These are phyloP conservation scores for Iodosphaeria phyllophila DNA, from an alignment of 2,329 filamentous ascomycete species.

Conservation along the genomic window DNA sequence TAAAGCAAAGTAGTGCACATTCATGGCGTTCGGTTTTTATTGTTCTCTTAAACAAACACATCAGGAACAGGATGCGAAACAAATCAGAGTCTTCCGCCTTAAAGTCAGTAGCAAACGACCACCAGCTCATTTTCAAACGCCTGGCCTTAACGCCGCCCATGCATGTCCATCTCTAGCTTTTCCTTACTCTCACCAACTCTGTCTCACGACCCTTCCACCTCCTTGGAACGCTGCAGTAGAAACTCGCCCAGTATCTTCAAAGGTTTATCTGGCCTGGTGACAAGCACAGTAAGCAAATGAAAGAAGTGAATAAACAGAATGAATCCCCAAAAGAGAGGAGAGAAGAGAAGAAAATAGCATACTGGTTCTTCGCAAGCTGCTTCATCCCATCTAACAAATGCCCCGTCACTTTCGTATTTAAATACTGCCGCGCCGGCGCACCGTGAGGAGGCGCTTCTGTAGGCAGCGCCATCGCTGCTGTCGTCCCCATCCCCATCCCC, in stretches of 20 bases:
- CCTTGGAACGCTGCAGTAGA: slow-evolving; percentile 46
- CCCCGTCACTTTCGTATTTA: slow-evolving; percentile 53
- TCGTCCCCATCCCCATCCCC: too few species aligned
- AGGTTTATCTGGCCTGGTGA: slow-evolving; percentile 44
- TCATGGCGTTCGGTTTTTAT: too few species aligned
- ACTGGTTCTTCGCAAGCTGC: slow-evolving; percentile 51
- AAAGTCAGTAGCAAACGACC: background rate
- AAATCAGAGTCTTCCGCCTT: too few species aligned
- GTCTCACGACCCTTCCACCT: slow-evolving; percentile 28
- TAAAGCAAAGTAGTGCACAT: too few species aligned
- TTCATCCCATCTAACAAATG: slow-evolving; percentile 60
- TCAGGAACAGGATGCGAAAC: too few species aligned
- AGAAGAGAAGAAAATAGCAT: slow-evolving; percentile 12
- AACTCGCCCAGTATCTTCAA: slow-evolving; percentile 52
- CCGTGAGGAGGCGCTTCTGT: slow-evolving; percentile 43
- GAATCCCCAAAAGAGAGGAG: background rate
- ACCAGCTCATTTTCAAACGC: slow-evolving; percentile 1
- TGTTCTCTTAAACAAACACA: too few species aligned
- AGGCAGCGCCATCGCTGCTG: too few species aligned
- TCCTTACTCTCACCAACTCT: slow-evolving; percentile 2
- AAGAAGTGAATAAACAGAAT: background rate
- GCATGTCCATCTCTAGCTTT: slow-evolving; percentile 4
- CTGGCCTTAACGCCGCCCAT: background rate
- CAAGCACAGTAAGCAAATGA: slow-evolving; percentile 1
- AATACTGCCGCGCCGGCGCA: slow-evolving; percentile 48